phyloP scores from a whole-genome alignment of 2,329 filamentous ascomycete genomes.

The Apiospora aurea region DNA sequence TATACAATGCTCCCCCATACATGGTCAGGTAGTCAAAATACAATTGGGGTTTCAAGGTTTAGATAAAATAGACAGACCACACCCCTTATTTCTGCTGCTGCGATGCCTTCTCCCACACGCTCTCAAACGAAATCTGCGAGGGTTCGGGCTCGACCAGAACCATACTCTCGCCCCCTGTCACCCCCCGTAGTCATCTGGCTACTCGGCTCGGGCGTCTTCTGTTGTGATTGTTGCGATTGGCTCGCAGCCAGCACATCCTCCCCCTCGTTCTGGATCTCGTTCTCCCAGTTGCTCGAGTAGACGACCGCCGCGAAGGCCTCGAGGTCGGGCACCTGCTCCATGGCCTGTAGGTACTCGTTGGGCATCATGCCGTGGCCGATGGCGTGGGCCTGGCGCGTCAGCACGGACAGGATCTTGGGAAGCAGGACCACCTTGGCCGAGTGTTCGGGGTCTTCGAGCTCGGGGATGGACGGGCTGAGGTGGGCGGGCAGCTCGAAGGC shows the following conservation, averaged over 20 bases:
- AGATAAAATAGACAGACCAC: neutral
- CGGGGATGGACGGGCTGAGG: conserved; percentile 31
- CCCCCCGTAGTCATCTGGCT: conserved; percentile 26
- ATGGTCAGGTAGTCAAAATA: neutral
- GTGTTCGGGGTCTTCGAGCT: conserved; percentile 36
- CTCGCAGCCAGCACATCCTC: conserved; percentile 27
- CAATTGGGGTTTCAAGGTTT: neutral
- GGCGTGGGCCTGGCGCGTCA: conserved; percentile 87
- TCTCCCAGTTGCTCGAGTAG: conserved; percentile 84
- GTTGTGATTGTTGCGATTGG: neutral
- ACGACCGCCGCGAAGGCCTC: conserved; percentile 88
- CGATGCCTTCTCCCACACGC: conserved; percentile 72
- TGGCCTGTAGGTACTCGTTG: conserved; percentile 74
- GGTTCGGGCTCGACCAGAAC: conserved; percentile 55
- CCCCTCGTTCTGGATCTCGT: conserved; percentile 62
- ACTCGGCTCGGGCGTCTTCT: neutral
- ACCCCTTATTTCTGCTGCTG: conserved; percentile 33
- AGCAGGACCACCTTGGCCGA: conserved; percentile 71
- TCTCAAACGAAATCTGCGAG: conserved; percentile 63
- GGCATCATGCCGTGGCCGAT: conserved; percentile 80
- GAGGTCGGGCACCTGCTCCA: conserved; percentile 78
- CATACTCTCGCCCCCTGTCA: conserved; percentile 55
- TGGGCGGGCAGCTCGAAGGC: conserved; percentile 71
- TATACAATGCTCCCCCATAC: neutral
- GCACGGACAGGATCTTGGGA: conserved; percentile 86